Conservation (phyloP, 2,329 filamentous ascomycete genomes). For the Cercospora sesami region DNA sequence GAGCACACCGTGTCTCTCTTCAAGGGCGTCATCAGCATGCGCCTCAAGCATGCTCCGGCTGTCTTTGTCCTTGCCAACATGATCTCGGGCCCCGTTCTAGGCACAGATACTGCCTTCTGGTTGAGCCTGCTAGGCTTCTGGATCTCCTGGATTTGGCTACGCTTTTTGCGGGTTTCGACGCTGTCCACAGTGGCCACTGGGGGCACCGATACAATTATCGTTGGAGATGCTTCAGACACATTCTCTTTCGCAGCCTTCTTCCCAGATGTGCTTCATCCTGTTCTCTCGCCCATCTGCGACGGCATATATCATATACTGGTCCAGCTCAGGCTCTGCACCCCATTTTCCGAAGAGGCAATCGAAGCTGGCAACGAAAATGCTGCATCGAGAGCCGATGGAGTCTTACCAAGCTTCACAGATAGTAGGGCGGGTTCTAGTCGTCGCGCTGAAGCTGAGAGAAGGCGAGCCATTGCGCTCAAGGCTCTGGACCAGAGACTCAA, state of each 20-base stretch:
- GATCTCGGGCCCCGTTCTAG: constrained; percentile 62
- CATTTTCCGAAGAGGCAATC: constrained; percentile 80
- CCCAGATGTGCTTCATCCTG: constrained; percentile 76
- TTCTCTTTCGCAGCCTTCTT: constrained; percentile 97
- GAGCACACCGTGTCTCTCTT: constrained; percentile 96
- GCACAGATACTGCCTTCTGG: constrained; percentile 75
- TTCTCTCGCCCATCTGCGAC: constrained; percentile 71
- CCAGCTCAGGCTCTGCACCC: constrained; percentile 73
- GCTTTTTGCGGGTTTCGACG: constrained; percentile 79
- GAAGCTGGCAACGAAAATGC: constrained; percentile 72
- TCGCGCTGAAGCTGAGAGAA: constrained; percentile 83
- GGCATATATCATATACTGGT: constrained; percentile 74
- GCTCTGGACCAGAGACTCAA: constrained; percentile 89
- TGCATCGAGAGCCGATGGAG: constrained; percentile 62
- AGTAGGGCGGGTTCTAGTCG: constrained; percentile 47
- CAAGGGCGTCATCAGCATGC: constrained; percentile 81
- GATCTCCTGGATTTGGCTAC: constrained; percentile 90
- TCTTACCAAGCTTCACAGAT: constrained; percentile 60
- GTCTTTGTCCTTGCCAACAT: constrained; percentile 72
- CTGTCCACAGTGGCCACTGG: constrained; percentile 48
- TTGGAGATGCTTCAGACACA: constrained; percentile 91
- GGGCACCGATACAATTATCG: constrained; percentile 58
- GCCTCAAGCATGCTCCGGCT: constrained; percentile 68
- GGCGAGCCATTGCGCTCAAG: constrained; percentile 84
- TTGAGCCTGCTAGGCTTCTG: constrained; percentile 80